Evolutionary conservation across 2,329 filamentous ascomycete species (phyloP), one percentile per base, ranked within the genome.

Genomic region (Aspergillus terreus): DNA sequence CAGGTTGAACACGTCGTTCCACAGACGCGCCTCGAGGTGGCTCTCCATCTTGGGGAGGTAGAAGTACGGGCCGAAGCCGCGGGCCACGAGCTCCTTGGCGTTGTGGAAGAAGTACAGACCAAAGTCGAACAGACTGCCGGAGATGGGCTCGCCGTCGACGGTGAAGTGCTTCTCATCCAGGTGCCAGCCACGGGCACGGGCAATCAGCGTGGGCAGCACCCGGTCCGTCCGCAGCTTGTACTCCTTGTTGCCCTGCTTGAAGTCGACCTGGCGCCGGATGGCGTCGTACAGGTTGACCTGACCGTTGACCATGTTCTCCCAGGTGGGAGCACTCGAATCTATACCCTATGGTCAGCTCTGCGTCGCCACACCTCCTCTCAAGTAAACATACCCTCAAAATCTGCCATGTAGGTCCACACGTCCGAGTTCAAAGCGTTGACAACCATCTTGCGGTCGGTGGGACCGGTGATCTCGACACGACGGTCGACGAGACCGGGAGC

Each of bases 61-160:
- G 75, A 96, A 99, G 83, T 99, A 97, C 52, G 94, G 94, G 47
- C 94, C 94, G 60, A 82, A 81, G 56, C 94, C 94, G 57, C 84
- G 84, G 73, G 86, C 86, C 65, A 95, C 84, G 46, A 92, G 82
- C 80, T 96, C 90, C 66, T 86, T 80, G 58, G 92, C 94, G 73
- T 96, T 99, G 84, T 97, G 91, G 86, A 90, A 97, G 79, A 99
- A 97, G 81, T 97, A 97, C 47, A 97, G 83, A 68, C 94, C 94
- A 71, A 97, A 99, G 77, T 99, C 94, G 73, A 97, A 97, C 53
- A 99, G 83, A 57, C 85, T 83, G 53, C 87, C 94, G 21, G 92
- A 96, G 64, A 97, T 94, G 66, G 94, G 86, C 80, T 96, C 91
- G 58, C 92, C 92, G 63, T 97, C 91, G 46, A 97, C 86, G 25